A percentile compares a stretch with the other conserved stretches of the same genome.
Evolutionary conservation across 2,329 filamentous ascomycete species (phyloP).

Genomic region (Fusarium nodosum): DNA sequence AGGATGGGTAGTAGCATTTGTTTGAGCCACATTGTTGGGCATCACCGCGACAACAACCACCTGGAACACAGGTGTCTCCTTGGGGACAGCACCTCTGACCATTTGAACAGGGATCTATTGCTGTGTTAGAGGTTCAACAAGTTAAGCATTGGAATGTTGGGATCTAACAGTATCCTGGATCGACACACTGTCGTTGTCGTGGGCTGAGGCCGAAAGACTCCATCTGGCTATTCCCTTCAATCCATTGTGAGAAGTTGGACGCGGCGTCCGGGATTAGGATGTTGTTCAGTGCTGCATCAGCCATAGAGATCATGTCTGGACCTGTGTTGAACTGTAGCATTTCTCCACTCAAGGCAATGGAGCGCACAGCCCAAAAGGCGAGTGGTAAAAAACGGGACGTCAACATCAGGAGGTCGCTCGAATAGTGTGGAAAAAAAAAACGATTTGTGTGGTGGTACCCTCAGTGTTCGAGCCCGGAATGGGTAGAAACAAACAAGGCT

Average conservation of each 20-base stretch:
- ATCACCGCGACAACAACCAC: conserved; percentile 7
- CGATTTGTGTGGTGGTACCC: accelerated
- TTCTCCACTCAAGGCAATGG: not conserved
- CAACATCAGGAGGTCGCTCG: not conserved
- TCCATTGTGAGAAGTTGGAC: conserved; percentile 4
- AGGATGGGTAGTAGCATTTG: conserved; percentile 1
- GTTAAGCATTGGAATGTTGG: accelerated
- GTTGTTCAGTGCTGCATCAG: not conserved
- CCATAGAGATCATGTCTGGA: not conserved
- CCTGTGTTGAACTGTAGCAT: not conserved
- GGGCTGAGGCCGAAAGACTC: not conserved
- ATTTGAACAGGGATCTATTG: conserved; percentile 7
- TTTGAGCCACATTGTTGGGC: conserved; percentile 3
- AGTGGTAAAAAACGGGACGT: not conserved
- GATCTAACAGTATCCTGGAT: conserved; percentile 8
- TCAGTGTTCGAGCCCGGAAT: not conserved
- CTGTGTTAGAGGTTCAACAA: accelerated
- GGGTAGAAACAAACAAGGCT: not conserved
- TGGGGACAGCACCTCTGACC: conserved; percentile 8
- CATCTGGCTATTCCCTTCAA: not conserved
- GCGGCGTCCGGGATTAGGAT: not conserved
- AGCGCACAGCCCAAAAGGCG: not conserved
- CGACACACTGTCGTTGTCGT: not conserved
- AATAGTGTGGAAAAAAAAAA: accelerated
- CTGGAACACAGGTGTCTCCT: conserved; percentile 12